Evolutionary conservation across 139 green algal genomes (phyloP).

Genomic region (Chlorella sp.): DNA sequence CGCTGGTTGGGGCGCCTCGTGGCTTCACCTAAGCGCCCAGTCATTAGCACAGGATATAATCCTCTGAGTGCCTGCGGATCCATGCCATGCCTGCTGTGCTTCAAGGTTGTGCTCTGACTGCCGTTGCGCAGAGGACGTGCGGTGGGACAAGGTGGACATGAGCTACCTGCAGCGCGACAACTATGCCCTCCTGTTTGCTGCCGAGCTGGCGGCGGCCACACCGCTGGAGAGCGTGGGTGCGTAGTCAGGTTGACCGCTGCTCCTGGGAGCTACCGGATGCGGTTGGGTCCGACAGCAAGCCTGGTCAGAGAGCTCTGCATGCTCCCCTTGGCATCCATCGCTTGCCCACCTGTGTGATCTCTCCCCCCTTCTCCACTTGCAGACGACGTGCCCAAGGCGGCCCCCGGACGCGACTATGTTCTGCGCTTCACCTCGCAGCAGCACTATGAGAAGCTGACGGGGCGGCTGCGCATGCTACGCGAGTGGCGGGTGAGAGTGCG

Average conservation of each 20-base stretch:
- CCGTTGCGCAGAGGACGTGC: slow-evolving; percentile 17
- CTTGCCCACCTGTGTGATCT: too few relatives aligned
- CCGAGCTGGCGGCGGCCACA: slow-evolving; percentile 1
- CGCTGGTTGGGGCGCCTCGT: too few relatives aligned
- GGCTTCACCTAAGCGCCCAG: too few relatives aligned
- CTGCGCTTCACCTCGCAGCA: slow-evolving; percentile 43
- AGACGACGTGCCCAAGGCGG: not conserved
- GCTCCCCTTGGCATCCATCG: not conserved
- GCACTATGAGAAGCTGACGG: slow-evolving; percentile 45
- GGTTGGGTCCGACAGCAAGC: too few relatives aligned
- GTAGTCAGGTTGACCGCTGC: not conserved
- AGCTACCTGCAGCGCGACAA: slow-evolving; percentile 33
- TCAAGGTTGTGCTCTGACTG: too few relatives aligned
- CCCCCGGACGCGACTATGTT: slow-evolving; percentile 14
- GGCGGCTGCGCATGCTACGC: slow-evolving; percentile 34
- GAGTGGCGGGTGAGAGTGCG: slow-evolving; percentile 39
- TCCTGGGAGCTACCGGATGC: too few relatives aligned
- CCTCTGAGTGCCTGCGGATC: too few relatives aligned
- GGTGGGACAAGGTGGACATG: slow-evolving; percentile 46
- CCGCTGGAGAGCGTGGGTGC: not conserved
- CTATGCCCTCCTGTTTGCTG: not conserved
- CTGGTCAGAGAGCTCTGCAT: too few relatives aligned
- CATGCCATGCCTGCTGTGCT: too few relatives aligned
- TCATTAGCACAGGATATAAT: too few relatives aligned
- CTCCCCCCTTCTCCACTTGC: not conserved